Percentiles rank a stretch among this genome's conserved stretches.
Evolutionary conservation across 78 protist species (phyloP).

Genomic region (Bodo saltans): DNA sequence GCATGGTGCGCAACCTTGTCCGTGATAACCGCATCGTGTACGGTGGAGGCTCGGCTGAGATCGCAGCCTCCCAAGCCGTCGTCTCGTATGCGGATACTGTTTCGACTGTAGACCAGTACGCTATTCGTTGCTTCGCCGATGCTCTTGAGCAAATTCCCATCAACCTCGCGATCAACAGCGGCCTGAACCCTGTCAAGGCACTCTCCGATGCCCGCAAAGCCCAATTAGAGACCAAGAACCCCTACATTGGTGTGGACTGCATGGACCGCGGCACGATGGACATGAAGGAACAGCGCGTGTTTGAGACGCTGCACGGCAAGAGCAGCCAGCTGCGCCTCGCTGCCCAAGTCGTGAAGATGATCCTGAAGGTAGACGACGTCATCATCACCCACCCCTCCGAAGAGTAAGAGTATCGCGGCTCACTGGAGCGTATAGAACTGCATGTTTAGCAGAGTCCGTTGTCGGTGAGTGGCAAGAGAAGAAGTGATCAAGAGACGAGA

Average conservation of each 20-base stretch:
- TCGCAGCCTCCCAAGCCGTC: slow-evolving; percentile 85
- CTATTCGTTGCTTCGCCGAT: slow-evolving; percentile 95
- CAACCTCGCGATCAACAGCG: slow-evolving; percentile 97
- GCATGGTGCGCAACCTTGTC: slow-evolving; percentile 97
- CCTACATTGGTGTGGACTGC: slow-evolving; percentile 95
- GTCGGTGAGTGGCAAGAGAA: too few relatives aligned
- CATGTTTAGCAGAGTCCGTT: too few relatives aligned
- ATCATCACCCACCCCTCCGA: slow-evolving; percentile 28
- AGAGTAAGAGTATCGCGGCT: too few relatives aligned
- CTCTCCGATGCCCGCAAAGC: slow-evolving; percentile 74
- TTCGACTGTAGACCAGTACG: slow-evolving; percentile 86
- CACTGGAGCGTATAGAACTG: too few relatives aligned
- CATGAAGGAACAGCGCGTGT: slow-evolving; percentile 88
- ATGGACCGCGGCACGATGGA: slow-evolving; percentile 65
- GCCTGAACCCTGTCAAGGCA: slow-evolving; percentile 84
- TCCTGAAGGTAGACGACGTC: slow-evolving; percentile 97
- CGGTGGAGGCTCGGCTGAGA: slow-evolving; percentile 98
- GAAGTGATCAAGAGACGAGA: too few relatives aligned
- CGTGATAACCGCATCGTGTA: slow-evolving; percentile 90
- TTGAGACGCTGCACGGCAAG: slow-evolving; percentile 95
- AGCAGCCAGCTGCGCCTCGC: slow-evolving; percentile 94
- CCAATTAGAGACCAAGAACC: slow-evolving; percentile 74
- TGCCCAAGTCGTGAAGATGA: slow-evolving; percentile 98
- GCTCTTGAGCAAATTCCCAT: slow-evolving; percentile 97
- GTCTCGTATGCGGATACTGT: slow-evolving; percentile 73